Base-by-base conservation (phyloP, 1,284 basidiomycete species). In the Ceraceosorus bombacis region DNA sequence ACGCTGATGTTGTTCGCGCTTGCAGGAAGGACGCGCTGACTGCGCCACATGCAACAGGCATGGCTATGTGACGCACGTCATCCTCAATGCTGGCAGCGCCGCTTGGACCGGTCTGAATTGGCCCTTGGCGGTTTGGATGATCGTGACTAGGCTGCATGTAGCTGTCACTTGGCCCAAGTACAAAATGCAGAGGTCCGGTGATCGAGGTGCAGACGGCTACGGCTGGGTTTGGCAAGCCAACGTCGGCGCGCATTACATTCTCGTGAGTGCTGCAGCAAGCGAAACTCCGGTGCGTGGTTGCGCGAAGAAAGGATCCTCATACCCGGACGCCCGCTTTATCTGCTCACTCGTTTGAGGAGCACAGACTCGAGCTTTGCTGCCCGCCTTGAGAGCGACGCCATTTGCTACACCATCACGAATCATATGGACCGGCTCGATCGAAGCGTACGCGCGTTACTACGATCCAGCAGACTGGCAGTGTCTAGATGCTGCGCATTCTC, bases 211-310 rank as follows among this genome's bases (percentile, higher is more conserved):
- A 49, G 77, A 78, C 55, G 67, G 68, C 6, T 70, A 65, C 49
- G 77, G 77, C 27, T 78, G 76, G 77, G 77, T 78, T 5, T 78
- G 77, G 75, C 72, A 77, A 51, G 67, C 68, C 62, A 78, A 78
- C 54, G 67, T 72, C 15, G 75, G 72, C 15, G 71, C 69, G 5
- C 77, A 78, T 57, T 78, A 70, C 65, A 62, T 77, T 27, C 55
- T 78, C 13, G 75, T 71, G 17, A 60, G 67, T 56, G 6, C 17
- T n/a, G n/a, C 40, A 6, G 38, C 54, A 36, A 37, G 15, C 46
- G 12, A 48, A 27, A 27, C 27, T 49, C 15, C n/a, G 15, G 2
- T 49, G n/a, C 15, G 15, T 49, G n/a, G n/a, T 49, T n/a, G 48
- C 1, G 15, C 15, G 48, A 15, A n/a, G 48, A 49, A 49, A n/a